A percentile compares a stretch with the other conserved stretches of the same genome.
Conservation (phyloP, 2,329 filamentous ascomycete genomes). For the Colletotrichum simmondsii region DNA sequence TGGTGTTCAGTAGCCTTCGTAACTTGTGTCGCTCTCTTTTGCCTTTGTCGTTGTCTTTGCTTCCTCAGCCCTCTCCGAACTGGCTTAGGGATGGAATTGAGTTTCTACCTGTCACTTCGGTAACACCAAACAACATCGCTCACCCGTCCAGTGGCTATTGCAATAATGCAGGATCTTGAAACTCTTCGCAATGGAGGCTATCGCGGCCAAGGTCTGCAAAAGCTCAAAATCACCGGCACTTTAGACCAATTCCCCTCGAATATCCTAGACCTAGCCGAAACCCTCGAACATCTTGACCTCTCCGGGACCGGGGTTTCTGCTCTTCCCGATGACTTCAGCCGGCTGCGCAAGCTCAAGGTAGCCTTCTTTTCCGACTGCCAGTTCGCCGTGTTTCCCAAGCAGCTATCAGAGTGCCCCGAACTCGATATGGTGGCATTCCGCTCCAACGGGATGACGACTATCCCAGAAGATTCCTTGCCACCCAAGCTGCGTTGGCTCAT, state of each 20-base stretch:
- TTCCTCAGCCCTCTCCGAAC: not conserved
- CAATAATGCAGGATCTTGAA: constrained; percentile 44
- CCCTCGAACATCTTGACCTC: constrained; percentile 59
- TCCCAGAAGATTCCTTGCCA: constrained; percentile 55
- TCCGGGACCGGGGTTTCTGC: constrained; percentile 55
- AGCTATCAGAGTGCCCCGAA: constrained; percentile 52
- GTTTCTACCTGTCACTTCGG: not conserved
- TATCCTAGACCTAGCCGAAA: constrained; percentile 52
- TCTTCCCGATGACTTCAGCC: constrained; percentile 51
- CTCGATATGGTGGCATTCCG: constrained; percentile 63
- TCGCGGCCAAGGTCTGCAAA: constrained; percentile 40
- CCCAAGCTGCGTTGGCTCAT: constrained; percentile 58
- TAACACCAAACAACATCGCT: not conserved
- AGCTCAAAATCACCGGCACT: constrained; percentile 48
- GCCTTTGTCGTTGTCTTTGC: not conserved
- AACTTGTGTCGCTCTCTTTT: not conserved
- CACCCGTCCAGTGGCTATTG: not conserved
- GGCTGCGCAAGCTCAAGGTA: constrained; percentile 55
- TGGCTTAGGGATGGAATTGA: not conserved
- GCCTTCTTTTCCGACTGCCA: constrained; percentile 59
- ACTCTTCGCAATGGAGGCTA: constrained; percentile 46
- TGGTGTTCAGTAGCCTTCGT: not conserved
- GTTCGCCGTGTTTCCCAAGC: constrained; percentile 54
- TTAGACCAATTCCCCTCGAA: constrained; percentile 50
- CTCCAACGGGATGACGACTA: constrained; percentile 53